Base-by-base conservation (phyloP, 495 filamentous ascomycete species). In the Penicillium atrosanguineum region DNA sequence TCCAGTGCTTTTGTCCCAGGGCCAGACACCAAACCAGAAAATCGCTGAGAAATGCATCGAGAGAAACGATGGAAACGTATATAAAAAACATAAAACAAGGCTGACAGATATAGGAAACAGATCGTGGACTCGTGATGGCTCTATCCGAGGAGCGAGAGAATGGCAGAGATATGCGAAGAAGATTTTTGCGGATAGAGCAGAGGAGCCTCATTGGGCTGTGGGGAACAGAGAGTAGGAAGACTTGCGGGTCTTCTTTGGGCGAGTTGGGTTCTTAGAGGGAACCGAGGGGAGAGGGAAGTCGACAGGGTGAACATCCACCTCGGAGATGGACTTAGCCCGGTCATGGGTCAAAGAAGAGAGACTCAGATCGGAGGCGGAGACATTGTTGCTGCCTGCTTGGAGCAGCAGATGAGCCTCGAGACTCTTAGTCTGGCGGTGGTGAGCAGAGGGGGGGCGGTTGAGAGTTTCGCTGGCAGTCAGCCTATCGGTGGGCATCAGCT, bases 161-260 rank as follows among this genome's bases (percentile, higher is more conserved):
- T 14, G 39, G 39, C 26, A 49, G 31, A 42, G 18, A 46, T 16
- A 29, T 21, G 20, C 18, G n/a, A 25, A 20, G 2, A 25, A 15
- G 23, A 37, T 34, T 40, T 40, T 40, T 19, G 38, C 19, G 38
- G 25, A 48, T 23, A 34, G 46, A n/a, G 14, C 19, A 47, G 38
- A 6, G 34, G 18, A 38, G 48, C 50, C 31, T 63, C 26, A 57
- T 3, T 59, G 50, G 40, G 63, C 50, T 21, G 60, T 52, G 18
- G 74, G 75, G 51, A 78, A 78, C 51, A 78, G 71, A 41, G 75
- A 78, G 56, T 78, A 78, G 18, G 73, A 76, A 16, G 70, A 57
- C 20, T 66, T 67, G 46, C 73, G 68, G 59, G 55, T 66, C 56
- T 68, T 69, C 55, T 62, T 68, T 5, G 23, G 23, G 16, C 68